Conservation (phyloP, 257 asterid genomes). For the Verbena officinalis region DNA sequence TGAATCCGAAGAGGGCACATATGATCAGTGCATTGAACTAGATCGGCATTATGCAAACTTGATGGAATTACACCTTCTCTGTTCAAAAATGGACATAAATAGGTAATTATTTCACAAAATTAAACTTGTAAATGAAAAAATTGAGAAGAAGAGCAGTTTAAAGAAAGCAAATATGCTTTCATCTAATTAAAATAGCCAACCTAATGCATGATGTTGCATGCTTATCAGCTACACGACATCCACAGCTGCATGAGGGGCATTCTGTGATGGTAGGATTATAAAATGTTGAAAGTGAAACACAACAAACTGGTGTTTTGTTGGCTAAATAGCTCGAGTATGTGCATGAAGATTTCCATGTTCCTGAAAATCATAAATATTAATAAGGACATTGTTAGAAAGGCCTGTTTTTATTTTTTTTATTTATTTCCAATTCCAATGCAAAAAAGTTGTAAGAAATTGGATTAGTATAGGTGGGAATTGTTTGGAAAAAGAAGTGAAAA, state of each 20-base stretch:
- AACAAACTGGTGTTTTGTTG: constrained; percentile 44
- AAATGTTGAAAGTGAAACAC: constrained; percentile 75
- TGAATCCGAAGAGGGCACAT: constrained; percentile 78
- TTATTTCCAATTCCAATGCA: too few relatives aligned
- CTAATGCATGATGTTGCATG: constrained; percentile 56
- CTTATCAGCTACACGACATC: constrained; percentile 48
- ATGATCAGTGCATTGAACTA: constrained; percentile 67
- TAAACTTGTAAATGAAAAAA: background rate
- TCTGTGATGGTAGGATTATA: constrained; percentile 56
- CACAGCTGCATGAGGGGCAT: constrained; percentile 77
- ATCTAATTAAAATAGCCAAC: constrained; percentile 34
- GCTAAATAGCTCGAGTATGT: constrained; percentile 62
- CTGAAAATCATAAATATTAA: constrained; percentile 31
- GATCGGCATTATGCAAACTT: constrained; percentile 35
- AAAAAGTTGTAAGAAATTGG: too few relatives aligned
- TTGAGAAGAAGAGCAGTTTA: too few relatives aligned
- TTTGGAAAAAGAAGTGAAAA: too few relatives aligned
- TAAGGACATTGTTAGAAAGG: background rate
- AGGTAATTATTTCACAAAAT: constrained; percentile 2
- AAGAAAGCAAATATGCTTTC: background rate
- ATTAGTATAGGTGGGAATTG: too few relatives aligned
- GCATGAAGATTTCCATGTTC: constrained; percentile 69
- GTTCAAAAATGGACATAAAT: constrained; percentile 21
- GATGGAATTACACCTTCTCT: constrained; percentile 49
- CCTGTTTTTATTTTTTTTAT: too few relatives aligned